Evolutionary conservation across 192 early-diverging fungal genomes (phyloP).

Genomic region (Gryganskiella cystojenkinii): DNA sequence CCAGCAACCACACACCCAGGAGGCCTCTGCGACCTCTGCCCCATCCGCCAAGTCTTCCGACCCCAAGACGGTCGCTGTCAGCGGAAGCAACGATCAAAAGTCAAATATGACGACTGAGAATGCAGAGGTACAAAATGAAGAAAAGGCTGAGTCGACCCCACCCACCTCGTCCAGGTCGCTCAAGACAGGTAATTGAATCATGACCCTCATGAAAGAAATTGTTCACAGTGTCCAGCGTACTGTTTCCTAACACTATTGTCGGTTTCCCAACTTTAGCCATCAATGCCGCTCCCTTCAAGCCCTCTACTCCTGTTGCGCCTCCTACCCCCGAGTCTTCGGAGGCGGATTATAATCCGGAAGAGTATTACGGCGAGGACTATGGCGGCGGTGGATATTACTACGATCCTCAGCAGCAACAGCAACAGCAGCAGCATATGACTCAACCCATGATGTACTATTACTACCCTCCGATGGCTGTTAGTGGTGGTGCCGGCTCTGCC

Average conservation of each 20-base stretch:
- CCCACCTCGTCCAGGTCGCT: constrained; percentile 27
- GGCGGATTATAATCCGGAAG: constrained; percentile 8
- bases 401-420: constrained; percentile 36
- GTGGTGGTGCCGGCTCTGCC: constrained; percentile 5
- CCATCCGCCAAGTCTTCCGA: neutral
- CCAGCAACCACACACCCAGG: constrained; percentile 16
- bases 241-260: no score
- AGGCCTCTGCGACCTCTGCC: neutral
- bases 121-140: neutral
- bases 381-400: constrained; percentile 33
- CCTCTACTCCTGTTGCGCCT: constrained; percentile 11
- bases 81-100: neutral
- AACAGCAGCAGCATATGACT: constrained; percentile 6
- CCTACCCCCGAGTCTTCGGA: constrained; percentile 1
- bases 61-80: neutral
- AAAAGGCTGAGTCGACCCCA: constrained; percentile 6
- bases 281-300: constrained; percentile 45
- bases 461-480: constrained; percentile 26
- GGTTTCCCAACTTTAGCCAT: constrained; percentile 42
- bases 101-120: neutral
- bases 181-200: constrained; percentile 28
- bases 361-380: constrained; percentile 27
- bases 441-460: constrained; percentile 52
- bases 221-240: no score
- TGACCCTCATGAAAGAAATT: no score